Evolutionary conservation across 140 eudicot species (phyloP).

Genomic region (Bidens hawaiensis): DNA sequence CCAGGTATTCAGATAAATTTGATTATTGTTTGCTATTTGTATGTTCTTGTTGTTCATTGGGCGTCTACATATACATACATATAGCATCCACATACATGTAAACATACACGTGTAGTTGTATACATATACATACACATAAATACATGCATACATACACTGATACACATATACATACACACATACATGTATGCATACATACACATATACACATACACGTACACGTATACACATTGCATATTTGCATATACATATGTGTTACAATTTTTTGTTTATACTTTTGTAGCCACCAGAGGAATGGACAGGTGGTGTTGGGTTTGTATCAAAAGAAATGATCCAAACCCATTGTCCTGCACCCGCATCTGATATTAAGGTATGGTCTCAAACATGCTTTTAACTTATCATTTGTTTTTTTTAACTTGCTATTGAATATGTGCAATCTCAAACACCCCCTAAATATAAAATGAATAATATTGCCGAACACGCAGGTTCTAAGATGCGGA

Average conservation of each 20-base stretch:
- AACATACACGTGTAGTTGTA: not conserved
- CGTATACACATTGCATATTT: not conserved
- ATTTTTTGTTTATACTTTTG: constrained; percentile 2
- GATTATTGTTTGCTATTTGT: not conserved
- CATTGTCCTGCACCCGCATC: constrained; percentile 96
- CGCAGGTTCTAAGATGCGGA: constrained; percentile 85
- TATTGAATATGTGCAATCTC: not conserved
- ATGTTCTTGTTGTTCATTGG: not conserved
- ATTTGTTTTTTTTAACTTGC: not conserved
- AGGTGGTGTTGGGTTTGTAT: constrained; percentile 90
- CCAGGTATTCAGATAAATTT: constrained; percentile 50
- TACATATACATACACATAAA: not conserved
- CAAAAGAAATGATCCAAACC: constrained; percentile 89
- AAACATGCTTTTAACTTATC: not conserved
- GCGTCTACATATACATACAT: not conserved
- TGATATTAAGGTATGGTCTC: constrained; percentile 61
- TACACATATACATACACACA: not conserved
- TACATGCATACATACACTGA: too few relatives aligned
- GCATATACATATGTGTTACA: not conserved
- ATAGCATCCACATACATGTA: too few relatives aligned
- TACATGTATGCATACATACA: too few relatives aligned
- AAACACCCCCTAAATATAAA: not conserved
- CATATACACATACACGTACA: too few relatives aligned
- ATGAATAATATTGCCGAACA: not conserved
- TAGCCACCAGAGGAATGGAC: constrained; percentile 98